phyloP scores from a whole-genome alignment of 2,329 filamentous ascomycete genomes.

The Thelonectria blattea region DNA sequence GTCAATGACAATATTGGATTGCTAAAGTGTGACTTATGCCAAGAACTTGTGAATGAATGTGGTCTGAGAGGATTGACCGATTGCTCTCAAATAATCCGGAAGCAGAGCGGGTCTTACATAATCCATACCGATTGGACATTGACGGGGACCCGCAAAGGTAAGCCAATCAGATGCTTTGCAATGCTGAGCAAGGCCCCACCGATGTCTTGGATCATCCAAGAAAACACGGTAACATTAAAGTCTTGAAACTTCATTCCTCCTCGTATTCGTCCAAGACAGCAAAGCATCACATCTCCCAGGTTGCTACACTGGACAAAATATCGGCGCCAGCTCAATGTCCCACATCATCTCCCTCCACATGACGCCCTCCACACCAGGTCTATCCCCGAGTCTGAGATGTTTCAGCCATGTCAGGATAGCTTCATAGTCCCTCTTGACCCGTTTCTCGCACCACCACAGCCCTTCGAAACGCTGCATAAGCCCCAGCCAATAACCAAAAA shows the following conservation, averaged over 20 bases:
- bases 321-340: constrained; percentile 5
- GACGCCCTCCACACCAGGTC: neutral
- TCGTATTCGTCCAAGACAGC: neutral
- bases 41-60: no score
- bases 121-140: no score
- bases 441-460: constrained; percentile 14
- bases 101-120: no score
- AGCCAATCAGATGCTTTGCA: no score
- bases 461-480: constrained; percentile 12
- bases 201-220: no score
- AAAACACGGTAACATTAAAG: no score
- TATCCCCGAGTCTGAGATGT: neutral
- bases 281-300: neutral
- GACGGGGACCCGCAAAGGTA: no score
- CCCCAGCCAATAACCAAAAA: constrained; percentile 18
- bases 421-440: constrained; percentile 6
- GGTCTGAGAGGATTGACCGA: no score
- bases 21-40: neutral
- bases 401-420: constrained; percentile 7
- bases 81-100: no score
- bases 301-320: neutral
- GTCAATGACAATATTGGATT: neutral
- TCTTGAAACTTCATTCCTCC: no score
- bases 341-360: constrained; percentile 9
- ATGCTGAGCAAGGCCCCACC: no score